Base-by-base conservation (phyloP, 2,329 filamentous ascomycete species). In the Alternaria alternata region DNA sequence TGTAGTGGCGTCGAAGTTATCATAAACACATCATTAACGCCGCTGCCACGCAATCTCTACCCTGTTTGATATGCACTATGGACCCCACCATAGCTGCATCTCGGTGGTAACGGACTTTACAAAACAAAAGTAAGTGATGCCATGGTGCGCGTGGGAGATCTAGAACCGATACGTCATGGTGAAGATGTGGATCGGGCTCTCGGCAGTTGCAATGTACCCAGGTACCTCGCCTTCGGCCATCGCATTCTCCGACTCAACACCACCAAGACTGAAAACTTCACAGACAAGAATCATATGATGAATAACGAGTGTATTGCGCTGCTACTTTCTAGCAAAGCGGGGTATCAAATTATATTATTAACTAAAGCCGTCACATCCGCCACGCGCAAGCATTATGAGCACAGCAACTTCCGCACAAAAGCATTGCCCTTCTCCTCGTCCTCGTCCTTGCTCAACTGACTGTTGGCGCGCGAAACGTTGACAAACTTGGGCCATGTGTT, bases 401-500 rank as follows among this genome's bases (percentile, higher is more conserved):
- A 65, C 9, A 65, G 42, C 7, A 66, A 22, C 56, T 44, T 63
- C 8, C 38, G 57, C 62, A 54, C 41, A 46, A 54, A 65, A 3
- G 24, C n/a, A 36, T 58, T 46, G 2, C 65, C 68, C 46, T 61
- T 64, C 54, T 66, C 62, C 18, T 63, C 47, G 22, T 64, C 68
- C 22, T 20, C 41, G 18, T 68, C 60, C 44, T 49, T 65, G 49
- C 61, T 67, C 53, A 59, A 46, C 49, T 64, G 64, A 54, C 66
- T 68, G 14, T 64, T 69, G 7, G 64, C 64, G n/a, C 63, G 64
- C 49, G 64, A 65, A 38, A 68, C 57, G 57, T 73, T 75, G 18
- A 77, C 72, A 54, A 75, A 78, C 57, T 75, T 77, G 1, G 75
- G 75, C 75, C 75, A 78, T 0, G 75, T 77, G 43, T 78, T 78